Evolutionary conservation across 2,329 filamentous ascomycete species (phyloP).

Genomic region (Aspergillus oerlinghausenensis): DNA sequence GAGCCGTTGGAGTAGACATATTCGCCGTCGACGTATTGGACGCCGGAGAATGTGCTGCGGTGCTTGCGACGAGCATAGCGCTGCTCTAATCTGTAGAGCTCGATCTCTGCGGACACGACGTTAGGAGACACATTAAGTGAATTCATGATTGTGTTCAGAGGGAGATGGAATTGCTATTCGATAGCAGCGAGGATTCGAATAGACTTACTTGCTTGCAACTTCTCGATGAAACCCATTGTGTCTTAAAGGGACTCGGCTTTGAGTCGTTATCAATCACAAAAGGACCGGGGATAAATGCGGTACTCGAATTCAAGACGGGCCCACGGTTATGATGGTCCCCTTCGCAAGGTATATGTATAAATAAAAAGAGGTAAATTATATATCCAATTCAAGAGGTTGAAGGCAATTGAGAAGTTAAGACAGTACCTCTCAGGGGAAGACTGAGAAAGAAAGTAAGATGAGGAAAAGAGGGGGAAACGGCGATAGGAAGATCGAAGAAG

Average conservation of each 20-base stretch:
- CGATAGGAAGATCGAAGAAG: background rate
- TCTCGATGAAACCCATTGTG: conserved; percentile 49
- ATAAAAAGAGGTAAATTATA: background rate
- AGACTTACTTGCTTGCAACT: conserved; percentile 47
- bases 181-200: background rate
- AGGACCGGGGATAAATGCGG: background rate
- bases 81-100: conserved; percentile 92
- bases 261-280: background rate
- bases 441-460: background rate
- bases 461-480: background rate
- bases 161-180: background rate
- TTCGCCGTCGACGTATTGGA: conserved; percentile 90
- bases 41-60: conserved; percentile 83
- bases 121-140: conserved; percentile 3
- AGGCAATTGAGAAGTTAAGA: background rate
- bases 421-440: background rate
- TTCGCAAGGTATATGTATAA: background rate
- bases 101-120: conserved; percentile 53
- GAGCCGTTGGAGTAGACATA: conserved; percentile 65
- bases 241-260: background rate
- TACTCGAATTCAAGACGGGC: background rate
- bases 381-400: background rate
- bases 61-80: conserved; percentile 89
- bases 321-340: background rate
- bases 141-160: background rate